Percentiles rank a stretch among this genome's conserved stretches.
These are phyloP conservation scores for Leccinum barrowsii DNA, from an alignment of 768 basidiomycete genomes.

Conservation along the genomic window DNA sequence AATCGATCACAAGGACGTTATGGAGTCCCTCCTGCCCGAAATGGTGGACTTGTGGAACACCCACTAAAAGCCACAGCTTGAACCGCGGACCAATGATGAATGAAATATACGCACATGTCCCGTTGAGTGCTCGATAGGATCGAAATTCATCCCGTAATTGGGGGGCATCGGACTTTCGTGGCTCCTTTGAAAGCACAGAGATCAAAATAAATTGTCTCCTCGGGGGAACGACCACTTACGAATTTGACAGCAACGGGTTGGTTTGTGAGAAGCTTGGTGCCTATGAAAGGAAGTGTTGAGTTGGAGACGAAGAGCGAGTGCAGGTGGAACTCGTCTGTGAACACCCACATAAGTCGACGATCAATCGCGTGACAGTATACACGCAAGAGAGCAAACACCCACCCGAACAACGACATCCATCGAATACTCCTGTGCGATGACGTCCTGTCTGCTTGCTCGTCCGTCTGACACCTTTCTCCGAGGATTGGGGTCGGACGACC, in stretches of 20 bases:
- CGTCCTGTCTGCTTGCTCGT: too few species aligned
- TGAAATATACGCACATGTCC: slow-evolving; percentile 62
- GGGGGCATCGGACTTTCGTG: slow-evolving; percentile 95
- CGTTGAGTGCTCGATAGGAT: slow-evolving; percentile 91
- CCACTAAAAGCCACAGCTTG: slow-evolving; percentile 49
- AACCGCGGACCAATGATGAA: slow-evolving; percentile 12
- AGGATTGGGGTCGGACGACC: too few species aligned
- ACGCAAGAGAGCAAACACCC: too few species aligned
- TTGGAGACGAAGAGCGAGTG: not conserved
- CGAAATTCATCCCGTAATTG: slow-evolving; percentile 97
- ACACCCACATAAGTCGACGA: too few species aligned
- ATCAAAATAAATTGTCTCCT: slow-evolving; percentile 15
- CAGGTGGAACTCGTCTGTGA: too few species aligned
- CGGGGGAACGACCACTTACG: slow-evolving; percentile 45
- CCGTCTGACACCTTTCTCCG: too few species aligned
- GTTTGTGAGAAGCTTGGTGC: slow-evolving; percentile 79
- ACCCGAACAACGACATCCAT: too few species aligned
- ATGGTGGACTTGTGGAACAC: slow-evolving; percentile 97
- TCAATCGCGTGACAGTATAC: too few species aligned
- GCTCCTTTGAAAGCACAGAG: slow-evolving; percentile 55
- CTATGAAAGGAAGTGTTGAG: slow-evolving; percentile 39
- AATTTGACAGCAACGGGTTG: slow-evolving; percentile 97
- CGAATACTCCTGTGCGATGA: too few species aligned
- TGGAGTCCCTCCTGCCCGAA: slow-evolving; percentile 98
- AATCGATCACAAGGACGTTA: slow-evolving; percentile 91